Evolutionary conservation across 441 rosid species (phyloP).

Genomic region (Syzygium syzygioides): DNA sequence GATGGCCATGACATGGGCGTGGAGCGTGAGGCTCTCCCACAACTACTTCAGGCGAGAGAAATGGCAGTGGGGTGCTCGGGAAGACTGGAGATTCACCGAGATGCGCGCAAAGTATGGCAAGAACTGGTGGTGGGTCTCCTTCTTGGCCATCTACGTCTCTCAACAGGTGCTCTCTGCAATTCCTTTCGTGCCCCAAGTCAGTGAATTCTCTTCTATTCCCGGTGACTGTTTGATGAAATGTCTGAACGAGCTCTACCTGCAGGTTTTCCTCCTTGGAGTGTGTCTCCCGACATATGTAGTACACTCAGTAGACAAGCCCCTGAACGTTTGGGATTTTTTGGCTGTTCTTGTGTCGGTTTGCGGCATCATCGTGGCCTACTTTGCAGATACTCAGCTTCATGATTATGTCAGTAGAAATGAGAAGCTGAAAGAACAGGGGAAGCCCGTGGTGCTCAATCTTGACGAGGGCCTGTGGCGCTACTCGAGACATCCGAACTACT

Average conservation of each 20-base stretch:
- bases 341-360: constrained; percentile 50
- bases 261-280: constrained; percentile 77
- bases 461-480: constrained; percentile 75
- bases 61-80: constrained; percentile 96
- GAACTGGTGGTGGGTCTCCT: constrained; percentile 94
- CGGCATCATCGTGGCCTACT: constrained; percentile 69
- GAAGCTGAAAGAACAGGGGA: constrained; percentile 60
- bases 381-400: constrained; percentile 83
- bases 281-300: constrained; percentile 70
- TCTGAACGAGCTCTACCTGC: constrained; percentile 32
- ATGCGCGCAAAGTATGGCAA: constrained; percentile 72
- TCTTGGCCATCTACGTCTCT: constrained; percentile 74
- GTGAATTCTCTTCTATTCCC: not conserved
- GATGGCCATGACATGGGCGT: constrained; percentile 57
- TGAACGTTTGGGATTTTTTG: constrained; percentile 56
- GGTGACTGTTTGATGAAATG: constrained; percentile 35
- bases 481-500: constrained; percentile 93
- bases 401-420: constrained; percentile 61
- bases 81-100: constrained; percentile 88
- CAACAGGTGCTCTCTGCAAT: constrained; percentile 54
- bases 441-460: constrained; percentile 55
- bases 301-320: constrained; percentile 57
- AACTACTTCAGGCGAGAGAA: constrained; percentile 91
- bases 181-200: not conserved
- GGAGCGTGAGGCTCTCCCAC: constrained; percentile 81